Conservation (phyloP, 2,329 filamentous ascomycete genomes). For the Fusarium oligoseptatum region DNA sequence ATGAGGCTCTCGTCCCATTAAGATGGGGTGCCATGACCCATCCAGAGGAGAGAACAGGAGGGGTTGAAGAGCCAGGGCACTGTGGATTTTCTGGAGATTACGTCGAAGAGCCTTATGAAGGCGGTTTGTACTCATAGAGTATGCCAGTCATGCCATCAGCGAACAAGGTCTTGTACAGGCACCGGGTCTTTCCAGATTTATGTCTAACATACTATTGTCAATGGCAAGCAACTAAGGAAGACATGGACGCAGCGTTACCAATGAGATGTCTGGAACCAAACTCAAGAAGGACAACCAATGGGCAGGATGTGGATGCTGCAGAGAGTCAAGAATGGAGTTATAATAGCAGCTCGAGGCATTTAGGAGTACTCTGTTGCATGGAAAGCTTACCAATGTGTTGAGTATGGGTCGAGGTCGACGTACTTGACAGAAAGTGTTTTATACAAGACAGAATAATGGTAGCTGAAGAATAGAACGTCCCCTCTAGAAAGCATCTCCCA, state of each 20-base stretch:
- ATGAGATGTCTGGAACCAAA: background rate
- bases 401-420: background rate
- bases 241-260: background rate
- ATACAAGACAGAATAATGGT: background rate
- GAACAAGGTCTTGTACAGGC: background rate
- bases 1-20: background rate
- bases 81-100: background rate
- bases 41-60: background rate
- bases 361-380: too few relatives aligned
- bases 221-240: background rate
- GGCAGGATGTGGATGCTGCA: background rate
- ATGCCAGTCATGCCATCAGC: background rate
- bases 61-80: background rate
- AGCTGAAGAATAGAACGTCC: background rate
- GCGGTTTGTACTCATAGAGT: background rate
- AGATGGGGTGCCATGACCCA: conserved; percentile 13
- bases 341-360: background rate
- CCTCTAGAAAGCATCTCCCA: background rate
- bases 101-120: background rate
- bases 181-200: background rate
- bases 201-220: background rate
- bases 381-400: too few relatives aligned
- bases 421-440: background rate
- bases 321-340: background rate
- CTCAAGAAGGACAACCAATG: background rate